Base-by-base conservation (phyloP, 2,329 filamentous ascomycete genomes). In the Emydomyces testavorans region DNA sequence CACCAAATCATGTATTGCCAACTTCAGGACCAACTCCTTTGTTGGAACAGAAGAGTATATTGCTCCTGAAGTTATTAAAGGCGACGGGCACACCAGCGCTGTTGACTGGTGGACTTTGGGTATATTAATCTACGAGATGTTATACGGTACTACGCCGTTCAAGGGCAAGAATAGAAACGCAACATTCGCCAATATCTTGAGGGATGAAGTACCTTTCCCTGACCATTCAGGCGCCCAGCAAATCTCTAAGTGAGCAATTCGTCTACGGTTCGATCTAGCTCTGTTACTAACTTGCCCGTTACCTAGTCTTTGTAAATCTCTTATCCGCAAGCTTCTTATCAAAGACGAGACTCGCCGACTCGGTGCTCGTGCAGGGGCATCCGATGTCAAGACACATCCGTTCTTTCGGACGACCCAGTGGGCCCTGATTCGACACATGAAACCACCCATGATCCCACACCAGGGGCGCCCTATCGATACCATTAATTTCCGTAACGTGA, bases 71-170 rank as follows among this genome's bases (percentile, higher is more conserved):
- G 92, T 98, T 29, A 98, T 98, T 65, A 96, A 96, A 70, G 92
- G 92, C 32, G 95, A 90, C 62, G 92, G 92, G 20, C 92, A 98
- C 68, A 98, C 92, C 6, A 96, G 90, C 62, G 92, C 92, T 11
- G 92, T 98, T 11, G 92, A 98, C 66, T 98, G 92, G 92, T 98
- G 92, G 92, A 98, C 92, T 0, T 69, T 98, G 46, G 92, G 92
- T 16, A 96, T 98, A 56, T 70, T 98, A 61, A 88, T 98, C 49
- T 98, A 96, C 65, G 92, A 98, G 68, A 98, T 98, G 92, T 75
- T 98, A 29, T 98, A 90, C 69, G 92, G 92, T 48, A 98, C 90
- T 0, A 98, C 92, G 0, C 92, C 92, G 1, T 98, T 98, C 76
- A 98, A 98, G 73, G 92, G 92, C 57, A 96, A 98, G 78, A 98